phyloP scores from a whole-genome alignment of 192 early-diverging fungal genomes.

The Rhizoclosmatium sp. region DNA sequence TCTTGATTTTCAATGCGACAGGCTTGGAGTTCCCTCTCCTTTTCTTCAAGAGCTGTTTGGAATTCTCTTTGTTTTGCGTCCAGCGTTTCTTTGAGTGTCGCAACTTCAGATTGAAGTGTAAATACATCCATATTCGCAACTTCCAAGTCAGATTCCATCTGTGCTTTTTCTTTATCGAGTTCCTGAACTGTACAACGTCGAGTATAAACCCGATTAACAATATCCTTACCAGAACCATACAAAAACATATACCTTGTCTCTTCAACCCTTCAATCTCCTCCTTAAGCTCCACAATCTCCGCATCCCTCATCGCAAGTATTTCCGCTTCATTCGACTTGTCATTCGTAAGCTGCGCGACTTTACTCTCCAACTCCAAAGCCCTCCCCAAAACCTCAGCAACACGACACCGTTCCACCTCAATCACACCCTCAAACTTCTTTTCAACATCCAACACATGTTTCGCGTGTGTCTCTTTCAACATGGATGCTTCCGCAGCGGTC shows the following conservation, averaged over 20 bases:
- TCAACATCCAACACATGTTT: too few species aligned
- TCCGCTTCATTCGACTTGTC: background rate
- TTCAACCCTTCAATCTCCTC: background rate
- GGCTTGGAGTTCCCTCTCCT: background rate
- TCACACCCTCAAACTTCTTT: too few species aligned
- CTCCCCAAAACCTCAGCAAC: too few species aligned
- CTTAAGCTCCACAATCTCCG: background rate
- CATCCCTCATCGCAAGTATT: background rate
- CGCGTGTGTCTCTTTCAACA: too few species aligned
- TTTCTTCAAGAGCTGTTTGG: background rate
- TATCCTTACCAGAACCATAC: background rate
- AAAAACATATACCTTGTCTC: background rate
- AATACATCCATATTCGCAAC: background rate
- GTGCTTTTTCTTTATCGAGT: background rate
- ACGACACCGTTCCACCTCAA: too few species aligned
- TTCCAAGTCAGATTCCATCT: constrained; percentile 10
- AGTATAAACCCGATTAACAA: background rate
- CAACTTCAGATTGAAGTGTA: constrained; percentile 4
- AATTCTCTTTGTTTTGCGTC: background rate
- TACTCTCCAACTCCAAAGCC: background rate
- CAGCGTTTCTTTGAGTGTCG: background rate
- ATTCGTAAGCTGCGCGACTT: background rate
- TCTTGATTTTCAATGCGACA: background rate
- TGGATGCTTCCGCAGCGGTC: too few species aligned
- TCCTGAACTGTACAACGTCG: background rate